Conservation (phyloP, 2,329 filamentous ascomycete genomes). For the Truncatella angustata region DNA sequence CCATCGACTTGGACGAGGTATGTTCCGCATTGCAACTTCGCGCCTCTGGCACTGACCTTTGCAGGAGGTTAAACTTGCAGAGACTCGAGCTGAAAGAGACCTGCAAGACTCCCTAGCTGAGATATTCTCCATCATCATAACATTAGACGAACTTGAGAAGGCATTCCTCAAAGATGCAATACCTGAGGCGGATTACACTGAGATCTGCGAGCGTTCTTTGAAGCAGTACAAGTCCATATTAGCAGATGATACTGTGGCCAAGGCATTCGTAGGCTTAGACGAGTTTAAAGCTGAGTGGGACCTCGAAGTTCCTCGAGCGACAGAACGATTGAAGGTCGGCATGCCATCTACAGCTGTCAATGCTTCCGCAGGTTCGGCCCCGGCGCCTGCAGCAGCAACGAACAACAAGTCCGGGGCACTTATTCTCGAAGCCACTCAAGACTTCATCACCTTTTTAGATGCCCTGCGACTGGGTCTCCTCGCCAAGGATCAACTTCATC, state of each 20-base stretch:
- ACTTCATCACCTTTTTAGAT: conserved; percentile 97
- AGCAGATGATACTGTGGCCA: conserved; percentile 85
- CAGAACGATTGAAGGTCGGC: conserved; percentile 86
- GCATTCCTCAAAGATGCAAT: conserved; percentile 96
- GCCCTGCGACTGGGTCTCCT: conserved; percentile 88
- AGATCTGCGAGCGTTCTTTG: conserved; percentile 88
- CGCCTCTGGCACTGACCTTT: too few relatives aligned
- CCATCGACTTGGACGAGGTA: conserved; percentile 92
- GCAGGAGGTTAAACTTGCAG: conserved; percentile 89
- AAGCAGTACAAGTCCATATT: conserved; percentile 97
- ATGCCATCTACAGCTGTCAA: conserved; percentile 80
- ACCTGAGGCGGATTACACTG: conserved; percentile 87
- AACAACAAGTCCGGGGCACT: conserved; percentile 58
- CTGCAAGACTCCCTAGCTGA: conserved; percentile 94
- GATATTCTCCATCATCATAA: conserved; percentile 96
- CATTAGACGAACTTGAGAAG: conserved; percentile 91
- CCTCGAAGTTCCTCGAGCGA: conserved; percentile 91
- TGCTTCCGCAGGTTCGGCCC: conserved; percentile 44
- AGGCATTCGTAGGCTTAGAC: conserved; percentile 82
- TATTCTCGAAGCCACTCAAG: conserved; percentile 89
- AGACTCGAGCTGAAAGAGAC: conserved; percentile 84
- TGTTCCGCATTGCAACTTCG: neutral
- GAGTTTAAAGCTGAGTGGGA: conserved; percentile 91
- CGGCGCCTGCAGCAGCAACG: conserved; percentile 39
- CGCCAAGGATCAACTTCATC: conserved; percentile 95